A percentile compares a stretch with the other conserved stretches of the same genome.
Conservation (phyloP, 257 asterid genomes). For the Solanum chilense region DNA sequence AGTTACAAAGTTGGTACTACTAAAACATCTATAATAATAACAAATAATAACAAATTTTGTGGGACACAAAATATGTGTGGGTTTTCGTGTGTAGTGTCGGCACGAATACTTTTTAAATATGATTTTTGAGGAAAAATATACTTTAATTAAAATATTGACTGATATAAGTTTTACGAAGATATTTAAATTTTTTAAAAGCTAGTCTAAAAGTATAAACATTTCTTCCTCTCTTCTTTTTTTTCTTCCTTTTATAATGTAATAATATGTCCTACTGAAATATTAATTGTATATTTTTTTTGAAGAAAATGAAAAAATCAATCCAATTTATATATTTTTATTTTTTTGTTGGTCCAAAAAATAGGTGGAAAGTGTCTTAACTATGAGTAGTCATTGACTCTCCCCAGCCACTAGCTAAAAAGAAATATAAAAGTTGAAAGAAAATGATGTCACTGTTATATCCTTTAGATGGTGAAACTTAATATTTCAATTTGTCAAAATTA, state of each 20-base stretch:
- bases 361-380: neutral
- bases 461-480: neutral
- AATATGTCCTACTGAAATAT: neutral
- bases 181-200: neutral
- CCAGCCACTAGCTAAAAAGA: neutral
- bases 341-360: neutral
- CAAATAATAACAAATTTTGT: neutral
- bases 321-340: neutral
- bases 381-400: neutral
- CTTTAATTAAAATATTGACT: neutral
- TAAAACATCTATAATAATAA: neutral
- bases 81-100: neutral
- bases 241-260: neutral
- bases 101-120: neutral
- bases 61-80: neutral
- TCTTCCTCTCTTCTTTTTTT: neutral
- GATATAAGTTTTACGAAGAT: neutral
- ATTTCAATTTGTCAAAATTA: neutral
- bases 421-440: neutral
- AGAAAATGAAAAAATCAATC: neutral
- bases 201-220: neutral
- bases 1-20: neutral
- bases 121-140: neutral
- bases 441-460: neutral
- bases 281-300: neutral